Percentiles rank a stretch among this genome's conserved stretches.
Conservation (phyloP, 1,284 basidiomycete genomes). For the Boletus semigastroideus region DNA sequence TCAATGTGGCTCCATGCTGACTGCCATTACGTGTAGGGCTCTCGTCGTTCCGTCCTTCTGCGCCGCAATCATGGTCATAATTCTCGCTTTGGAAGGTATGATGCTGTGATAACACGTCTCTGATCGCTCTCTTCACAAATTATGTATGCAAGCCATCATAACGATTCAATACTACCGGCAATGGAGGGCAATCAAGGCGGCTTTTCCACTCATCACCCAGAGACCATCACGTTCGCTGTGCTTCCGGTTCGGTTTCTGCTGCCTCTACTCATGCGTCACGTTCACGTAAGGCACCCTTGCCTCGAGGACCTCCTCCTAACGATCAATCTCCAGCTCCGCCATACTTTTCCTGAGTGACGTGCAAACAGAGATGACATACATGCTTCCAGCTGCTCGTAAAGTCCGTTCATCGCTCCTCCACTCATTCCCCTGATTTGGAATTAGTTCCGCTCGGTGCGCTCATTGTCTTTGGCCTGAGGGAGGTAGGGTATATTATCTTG, state of each 20-base stretch:
- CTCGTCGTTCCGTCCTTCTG: slow-evolving; percentile 46
- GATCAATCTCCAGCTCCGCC: slow-evolving; percentile 34
- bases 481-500: slow-evolving; percentile 28
- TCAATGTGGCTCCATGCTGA: slow-evolving; percentile 10
- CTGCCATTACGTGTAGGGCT: slow-evolving; percentile 17
- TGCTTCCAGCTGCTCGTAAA: slow-evolving; percentile 53
- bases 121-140: slow-evolving; percentile 1
- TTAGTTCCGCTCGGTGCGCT: slow-evolving; percentile 46
- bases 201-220: slow-evolving; percentile 43
- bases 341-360: slow-evolving; percentile 40
- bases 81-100: slow-evolving; percentile 48
- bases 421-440: slow-evolving; percentile 2
- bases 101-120: neutral
- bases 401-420: slow-evolving; percentile 1
- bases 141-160: slow-evolving; percentile 35
- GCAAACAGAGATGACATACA: slow-evolving; percentile 40
- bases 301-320: slow-evolving; percentile 1
- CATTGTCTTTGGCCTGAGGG: slow-evolving; percentile 48
- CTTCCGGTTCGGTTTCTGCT: slow-evolving; percentile 44
- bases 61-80: slow-evolving; percentile 38
- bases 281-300: slow-evolving; percentile 37
- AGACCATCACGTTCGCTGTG: slow-evolving; percentile 36
- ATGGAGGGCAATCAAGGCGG: slow-evolving; percentile 35
- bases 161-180: slow-evolving; percentile 36
- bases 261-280: slow-evolving; percentile 41